phyloP scores from a whole-genome alignment of 1,139 yeast species.

The Taphrina populina region DNA sequence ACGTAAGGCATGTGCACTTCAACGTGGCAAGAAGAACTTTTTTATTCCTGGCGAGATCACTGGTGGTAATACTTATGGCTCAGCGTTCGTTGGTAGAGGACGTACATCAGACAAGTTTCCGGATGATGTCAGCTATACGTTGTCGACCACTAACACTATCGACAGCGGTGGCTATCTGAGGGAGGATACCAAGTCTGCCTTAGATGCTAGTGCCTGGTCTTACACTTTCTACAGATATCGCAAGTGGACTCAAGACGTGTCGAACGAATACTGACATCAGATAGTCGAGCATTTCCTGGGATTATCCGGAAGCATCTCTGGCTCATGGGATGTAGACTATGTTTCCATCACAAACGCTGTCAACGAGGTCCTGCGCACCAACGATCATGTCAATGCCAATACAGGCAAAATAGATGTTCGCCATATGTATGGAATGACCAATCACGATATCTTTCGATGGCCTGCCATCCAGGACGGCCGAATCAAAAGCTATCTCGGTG shows the following conservation, averaged over 20 bases:
- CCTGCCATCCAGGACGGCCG: constrained; percentile 31
- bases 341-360: constrained; percentile 27
- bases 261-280: too few relatives aligned
- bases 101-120: constrained; percentile 31
- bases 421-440: constrained; percentile 34
- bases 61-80: constrained; percentile 33
- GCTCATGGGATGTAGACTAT: constrained; percentile 29
- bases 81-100: constrained; percentile 34
- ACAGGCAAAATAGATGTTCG: constrained; percentile 33
- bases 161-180: constrained; percentile 12
- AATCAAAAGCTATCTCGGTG: constrained; percentile 21
- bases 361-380: constrained; percentile 27
- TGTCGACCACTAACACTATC: constrained; percentile 1
- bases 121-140: constrained; percentile 12
- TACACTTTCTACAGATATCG: constrained; percentile 29
- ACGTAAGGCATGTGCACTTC: constrained; percentile 24
- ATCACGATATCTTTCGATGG: constrained; percentile 36
- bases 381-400: constrained; percentile 33
- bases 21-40: constrained; percentile 30
- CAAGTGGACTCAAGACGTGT: background rate
- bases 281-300: constrained; percentile 28
- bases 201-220: constrained; percentile 32
- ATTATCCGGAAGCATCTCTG: constrained; percentile 26
- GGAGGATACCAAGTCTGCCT: constrained; percentile 13
- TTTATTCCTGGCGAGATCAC: constrained; percentile 35